Base-by-base conservation (phyloP, 2,329 filamentous ascomycete genomes). In the Dactylella cylindrospora region DNA sequence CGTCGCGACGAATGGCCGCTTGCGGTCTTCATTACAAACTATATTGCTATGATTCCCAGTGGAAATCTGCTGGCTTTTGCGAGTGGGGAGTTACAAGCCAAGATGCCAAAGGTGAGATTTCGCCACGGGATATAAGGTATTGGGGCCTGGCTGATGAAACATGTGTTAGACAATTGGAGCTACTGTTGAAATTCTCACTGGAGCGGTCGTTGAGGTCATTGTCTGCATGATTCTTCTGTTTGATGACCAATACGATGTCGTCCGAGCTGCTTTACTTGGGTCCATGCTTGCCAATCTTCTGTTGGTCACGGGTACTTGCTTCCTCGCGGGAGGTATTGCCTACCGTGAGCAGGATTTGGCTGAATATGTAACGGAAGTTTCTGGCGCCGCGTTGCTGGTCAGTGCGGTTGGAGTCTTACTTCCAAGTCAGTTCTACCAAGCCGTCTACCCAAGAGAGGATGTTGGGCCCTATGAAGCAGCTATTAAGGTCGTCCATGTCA, bases 261-360 rank as follows among this genome's bases (percentile, higher is more conserved):
- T 94, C 68, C 82, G 88, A 70, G 87, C 87, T 49, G 88, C 89
- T 22, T 90, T 94, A 51, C 75, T 94, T 0, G 88, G 89, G 32
- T 91, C 87, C 0, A 86, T 94, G 38, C 73, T 95, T 33, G 88
- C 89, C 7, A 94, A 89, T 26, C 80, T 93, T 74, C 74, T 94
- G 38, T 77, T 94, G 0, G 93, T 88, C 67, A 74, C 93, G 17
- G 89, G 89, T 0, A 70, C 84, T 44, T 93, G 88, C 71, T 94
- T 95, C 75, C 81, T 91, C 65, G 79, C 82, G 20, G 87, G 87
- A 31, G 88, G 89, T 10, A 66, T 91, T 45, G 31, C 43, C 49
- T 64, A 54, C 44, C 36, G 45, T n/a, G 50, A 64, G 38, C 51
- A 54, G 36, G 59, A 55, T 15, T 38, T 64, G 12, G 49, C 59